phyloP scores from a whole-genome alignment of 352 stramenopile species.

The Globisporangium cederbergense region DNA sequence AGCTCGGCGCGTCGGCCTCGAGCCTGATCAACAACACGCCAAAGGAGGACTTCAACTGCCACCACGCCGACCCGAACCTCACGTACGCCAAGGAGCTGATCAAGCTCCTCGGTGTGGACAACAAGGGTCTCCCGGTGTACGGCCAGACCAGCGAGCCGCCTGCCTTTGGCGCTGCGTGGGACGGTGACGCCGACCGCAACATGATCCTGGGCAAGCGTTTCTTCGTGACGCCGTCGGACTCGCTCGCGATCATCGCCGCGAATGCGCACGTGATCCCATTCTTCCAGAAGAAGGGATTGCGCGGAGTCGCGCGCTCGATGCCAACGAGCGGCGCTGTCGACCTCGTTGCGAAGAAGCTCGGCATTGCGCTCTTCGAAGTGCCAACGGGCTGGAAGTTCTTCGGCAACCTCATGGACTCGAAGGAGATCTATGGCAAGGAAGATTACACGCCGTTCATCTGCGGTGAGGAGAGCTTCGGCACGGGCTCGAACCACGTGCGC shows the following conservation, averaged over 20 bases:
- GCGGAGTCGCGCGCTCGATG: slow-evolving; percentile 97
- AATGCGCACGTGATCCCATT: slow-evolving; percentile 97
- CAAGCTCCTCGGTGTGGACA: slow-evolving; percentile 93
- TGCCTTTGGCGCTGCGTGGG: slow-evolving; percentile 94
- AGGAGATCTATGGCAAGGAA: slow-evolving; percentile 93
- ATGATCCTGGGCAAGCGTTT: slow-evolving; percentile 98
- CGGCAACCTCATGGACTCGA: slow-evolving; percentile 99
- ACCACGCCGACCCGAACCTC: slow-evolving; percentile 99
- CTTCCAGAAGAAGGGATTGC: slow-evolving; percentile 93
- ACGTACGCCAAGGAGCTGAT: slow-evolving; percentile 97
- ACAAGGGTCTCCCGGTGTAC: slow-evolving; percentile 67
- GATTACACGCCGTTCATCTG: slow-evolving; percentile 99
- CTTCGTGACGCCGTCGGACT: slow-evolving; percentile 99
- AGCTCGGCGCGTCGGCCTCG: slow-evolving; percentile 86
- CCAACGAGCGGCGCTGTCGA: slow-evolving; percentile 97
- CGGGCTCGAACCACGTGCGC: slow-evolving; percentile 98
- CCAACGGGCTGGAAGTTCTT: slow-evolving; percentile 99
- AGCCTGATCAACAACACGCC: slow-evolving; percentile 92
- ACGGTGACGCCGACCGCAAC: slow-evolving; percentile 98
- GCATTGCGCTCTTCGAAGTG: slow-evolving; percentile 96
- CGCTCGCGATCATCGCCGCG: slow-evolving; percentile 97
- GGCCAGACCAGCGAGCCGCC: slow-evolving; percentile 74
- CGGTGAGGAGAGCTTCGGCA: slow-evolving; percentile 98
- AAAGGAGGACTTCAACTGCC: slow-evolving; percentile 96
- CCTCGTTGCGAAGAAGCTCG: slow-evolving; percentile 94